These are phyloP conservation scores for Chiua sp. DNA, from an alignment of 1,284 basidiomycete genomes.

Conservation along the genomic window DNA sequence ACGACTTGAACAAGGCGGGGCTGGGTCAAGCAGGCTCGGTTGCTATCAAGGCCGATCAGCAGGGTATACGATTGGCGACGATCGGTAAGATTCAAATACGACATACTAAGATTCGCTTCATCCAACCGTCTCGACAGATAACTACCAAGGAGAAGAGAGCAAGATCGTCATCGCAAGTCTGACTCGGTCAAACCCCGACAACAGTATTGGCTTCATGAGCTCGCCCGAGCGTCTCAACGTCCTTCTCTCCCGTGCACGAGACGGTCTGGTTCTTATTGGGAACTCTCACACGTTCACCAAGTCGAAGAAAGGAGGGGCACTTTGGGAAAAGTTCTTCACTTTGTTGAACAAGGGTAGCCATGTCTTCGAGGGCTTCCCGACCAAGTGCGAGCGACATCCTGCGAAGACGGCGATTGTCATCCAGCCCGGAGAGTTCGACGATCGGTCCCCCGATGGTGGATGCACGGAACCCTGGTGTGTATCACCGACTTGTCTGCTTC, in stretches of 20 bases:
- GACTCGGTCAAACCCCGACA: constrained; percentile 57
- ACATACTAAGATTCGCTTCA: too few species aligned
- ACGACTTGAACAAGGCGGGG: constrained; percentile 61
- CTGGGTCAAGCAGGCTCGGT: constrained; percentile 40
- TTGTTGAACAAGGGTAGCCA: constrained; percentile 47
- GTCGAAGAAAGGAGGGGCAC: constrained; percentile 53
- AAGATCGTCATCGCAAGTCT: constrained; percentile 67
- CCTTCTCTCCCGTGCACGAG: constrained; percentile 64
- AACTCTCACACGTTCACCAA: constrained; percentile 62
- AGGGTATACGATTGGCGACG: constrained; percentile 57
- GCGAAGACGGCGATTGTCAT: constrained; percentile 43
- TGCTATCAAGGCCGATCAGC: constrained; percentile 41
- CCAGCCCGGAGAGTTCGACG: constrained; percentile 53
- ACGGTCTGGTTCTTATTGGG: constrained; percentile 67
- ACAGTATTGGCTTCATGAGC: constrained; percentile 70
- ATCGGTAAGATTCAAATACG: constrained; percentile 49
- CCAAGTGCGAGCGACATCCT: constrained; percentile 59
- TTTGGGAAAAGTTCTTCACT: constrained; percentile 56
- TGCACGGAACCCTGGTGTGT: constrained; percentile 61
- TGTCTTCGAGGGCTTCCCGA: constrained; percentile 64
- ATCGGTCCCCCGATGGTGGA: constrained; percentile 62
- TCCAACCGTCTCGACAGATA: constrained; percentile 45
- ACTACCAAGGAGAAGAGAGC: constrained; percentile 74
- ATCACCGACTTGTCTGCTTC: background rate
- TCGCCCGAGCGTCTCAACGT: constrained; percentile 72